Conservation (phyloP, 164 flowering plant species). For the Tinospora cordifolia region DNA sequence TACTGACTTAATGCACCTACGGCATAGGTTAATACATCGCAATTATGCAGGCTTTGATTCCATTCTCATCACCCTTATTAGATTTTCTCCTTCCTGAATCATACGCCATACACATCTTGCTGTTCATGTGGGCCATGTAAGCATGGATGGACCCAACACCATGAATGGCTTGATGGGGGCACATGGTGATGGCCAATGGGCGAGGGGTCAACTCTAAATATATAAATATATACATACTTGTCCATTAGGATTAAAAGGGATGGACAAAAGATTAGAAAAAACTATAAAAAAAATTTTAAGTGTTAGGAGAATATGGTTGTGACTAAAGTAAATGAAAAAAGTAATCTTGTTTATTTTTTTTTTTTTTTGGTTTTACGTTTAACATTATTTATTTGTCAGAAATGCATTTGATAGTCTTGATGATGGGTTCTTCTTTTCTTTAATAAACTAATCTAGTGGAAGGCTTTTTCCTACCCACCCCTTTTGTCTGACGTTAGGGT, state of each 20-base stretch:
- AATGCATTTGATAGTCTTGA: constrained; percentile 2
- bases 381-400: background rate
- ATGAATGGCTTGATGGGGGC: background rate
- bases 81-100: background rate
- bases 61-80: background rate
- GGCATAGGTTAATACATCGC: background rate
- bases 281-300: no score
- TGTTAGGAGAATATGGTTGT: no score
- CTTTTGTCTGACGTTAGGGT: constrained; percentile 1
- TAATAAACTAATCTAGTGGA: background rate
- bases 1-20: background rate
- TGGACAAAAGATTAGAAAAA: no score
- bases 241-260: background rate
- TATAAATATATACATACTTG: no score
- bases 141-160: background rate
- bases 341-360: background rate
- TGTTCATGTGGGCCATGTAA: background rate
- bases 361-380: no score
- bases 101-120: background rate
- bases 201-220: background rate
- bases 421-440: background rate
- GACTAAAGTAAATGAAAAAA: background rate
- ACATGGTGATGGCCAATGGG: background rate
- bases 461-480: background rate
- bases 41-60: background rate